Evolutionary conservation across 2,329 filamentous ascomycete genomes (phyloP), one percentile per base, ranked within the genome.

Genomic region (Pyricularia pennisetigena): DNA sequence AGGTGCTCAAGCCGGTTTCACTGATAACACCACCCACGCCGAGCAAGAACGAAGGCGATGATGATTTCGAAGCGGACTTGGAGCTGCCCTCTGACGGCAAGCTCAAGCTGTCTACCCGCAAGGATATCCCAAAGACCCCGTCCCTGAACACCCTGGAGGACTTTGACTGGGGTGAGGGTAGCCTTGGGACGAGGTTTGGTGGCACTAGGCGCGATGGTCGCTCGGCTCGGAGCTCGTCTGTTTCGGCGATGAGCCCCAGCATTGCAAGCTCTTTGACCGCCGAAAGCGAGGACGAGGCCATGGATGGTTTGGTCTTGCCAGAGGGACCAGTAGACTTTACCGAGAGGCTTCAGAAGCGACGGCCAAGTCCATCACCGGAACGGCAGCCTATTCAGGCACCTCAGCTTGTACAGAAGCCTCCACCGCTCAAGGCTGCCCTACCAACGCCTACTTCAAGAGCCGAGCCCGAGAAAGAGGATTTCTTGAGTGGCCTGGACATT

Each of bases 121-220:
- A 80, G 74, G 86, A 90, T 49, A 85, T 87, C 49, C 86, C 88
- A 24, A 87, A 86, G 74, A 88, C 88, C 3, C 86, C 89, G 4
- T 82, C 83, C 16, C 78, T 82, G 32, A 85, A 84, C 71, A 80
- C 81, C 66, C 78, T 82, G 69, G 92, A 97, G 67, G 94, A 97
- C 70, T 88, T 97, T 72, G 94, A 97, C 75, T 97, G 94, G 91
- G 92, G 91, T 67, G 95, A 98, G 79, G 94, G 93, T 68, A 97
- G 94, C 76, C 83, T 97, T 69, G 93, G 94, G 57, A 97, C 94
- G 63, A 87, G 94, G 69, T 94, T 94, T 79, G 94, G 91, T 57
- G 94, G 94, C 63, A 97, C 93, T 16, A 86, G 88, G 71, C 88
- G 92, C 73, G 92, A 94, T 74, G 86, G 84, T n/a, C 88, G 87